phyloP scores from a whole-genome alignment of 805 yeast species.

The Ogataea nitratoaversa region DNA sequence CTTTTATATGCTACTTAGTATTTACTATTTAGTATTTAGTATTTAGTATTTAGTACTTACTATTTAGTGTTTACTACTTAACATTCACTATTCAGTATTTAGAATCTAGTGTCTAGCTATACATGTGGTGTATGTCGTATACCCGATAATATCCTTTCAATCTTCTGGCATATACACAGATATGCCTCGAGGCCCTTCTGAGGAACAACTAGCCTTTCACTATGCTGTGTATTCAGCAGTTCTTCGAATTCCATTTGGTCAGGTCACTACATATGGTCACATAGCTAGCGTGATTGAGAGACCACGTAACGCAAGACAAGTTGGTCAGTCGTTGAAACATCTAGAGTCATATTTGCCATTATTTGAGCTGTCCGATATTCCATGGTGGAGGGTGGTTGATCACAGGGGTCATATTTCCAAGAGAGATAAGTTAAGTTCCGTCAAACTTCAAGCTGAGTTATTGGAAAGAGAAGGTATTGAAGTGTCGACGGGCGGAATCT shows the following conservation, averaged over 20 bases:
- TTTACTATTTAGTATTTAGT: no score
- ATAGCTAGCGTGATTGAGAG: conserved; percentile 58
- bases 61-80: no score
- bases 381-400: conserved; percentile 80
- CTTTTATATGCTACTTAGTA: no score
- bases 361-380: conserved; percentile 38
- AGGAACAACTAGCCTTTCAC: conserved; percentile 39
- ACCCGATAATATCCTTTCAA: neutral
- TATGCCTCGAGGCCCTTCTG: conserved; percentile 41
- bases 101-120: no score
- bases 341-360: conserved; percentile 28
- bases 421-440: conserved; percentile 39
- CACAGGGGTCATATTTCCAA: conserved; percentile 62
- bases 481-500: conserved; percentile 25
- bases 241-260: conserved; percentile 53
- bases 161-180: neutral
- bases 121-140: neutral
- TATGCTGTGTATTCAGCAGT: conserved; percentile 55
- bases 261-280: conserved; percentile 70
- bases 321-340: conserved; percentile 65
- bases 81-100: no score
- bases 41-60: no score
- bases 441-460: conserved; percentile 40
- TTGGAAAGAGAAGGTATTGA: conserved; percentile 48
- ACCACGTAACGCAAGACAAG: conserved; percentile 70